These are phyloP conservation scores for Epithele typhae DNA, from an alignment of 768 basidiomycete species.

Conservation along the genomic window DNA sequence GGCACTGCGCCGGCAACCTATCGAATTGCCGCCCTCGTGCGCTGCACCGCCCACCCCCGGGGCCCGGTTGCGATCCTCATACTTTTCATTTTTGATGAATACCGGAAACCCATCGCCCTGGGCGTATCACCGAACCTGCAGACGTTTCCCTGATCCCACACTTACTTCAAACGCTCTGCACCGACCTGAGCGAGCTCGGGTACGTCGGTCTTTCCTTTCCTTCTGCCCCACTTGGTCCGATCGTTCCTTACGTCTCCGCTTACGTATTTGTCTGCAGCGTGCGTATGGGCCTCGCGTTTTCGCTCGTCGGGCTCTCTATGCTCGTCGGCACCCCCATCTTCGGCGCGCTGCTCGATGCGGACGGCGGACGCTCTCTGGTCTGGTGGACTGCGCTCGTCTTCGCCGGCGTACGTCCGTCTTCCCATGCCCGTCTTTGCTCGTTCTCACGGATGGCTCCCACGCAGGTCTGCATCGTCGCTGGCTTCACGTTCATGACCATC, in stretches of 20 bases:
- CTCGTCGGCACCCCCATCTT: constrained; percentile 21
- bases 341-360: constrained; percentile 18
- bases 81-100: background rate
- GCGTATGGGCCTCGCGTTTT: constrained; percentile 21
- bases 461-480: constrained; percentile 14
- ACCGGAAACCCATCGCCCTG: background rate
- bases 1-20: no score
- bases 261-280: constrained; percentile 14
- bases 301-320: constrained; percentile 18
- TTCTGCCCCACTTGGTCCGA: background rate
- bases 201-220: constrained; percentile 2
- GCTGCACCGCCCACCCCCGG: no score
- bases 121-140: background rate
- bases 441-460: background rate
- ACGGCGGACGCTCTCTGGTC: constrained; percentile 2
- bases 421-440: background rate
- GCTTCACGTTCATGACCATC: constrained; percentile 13
- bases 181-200: constrained; percentile 20
- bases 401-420: constrained; percentile 17
- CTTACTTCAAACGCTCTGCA: constrained; percentile 15
- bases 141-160: constrained; percentile 23
- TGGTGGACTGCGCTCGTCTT: constrained; percentile 22
- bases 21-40: no score
- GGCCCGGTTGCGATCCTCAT: no score
- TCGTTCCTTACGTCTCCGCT: background rate